Percentiles rank a stretch among this genome's conserved stretches.
phyloP scores from a whole-genome alignment of 108 stramenopile genomes.

The Cyclotella distinguenda region DNA sequence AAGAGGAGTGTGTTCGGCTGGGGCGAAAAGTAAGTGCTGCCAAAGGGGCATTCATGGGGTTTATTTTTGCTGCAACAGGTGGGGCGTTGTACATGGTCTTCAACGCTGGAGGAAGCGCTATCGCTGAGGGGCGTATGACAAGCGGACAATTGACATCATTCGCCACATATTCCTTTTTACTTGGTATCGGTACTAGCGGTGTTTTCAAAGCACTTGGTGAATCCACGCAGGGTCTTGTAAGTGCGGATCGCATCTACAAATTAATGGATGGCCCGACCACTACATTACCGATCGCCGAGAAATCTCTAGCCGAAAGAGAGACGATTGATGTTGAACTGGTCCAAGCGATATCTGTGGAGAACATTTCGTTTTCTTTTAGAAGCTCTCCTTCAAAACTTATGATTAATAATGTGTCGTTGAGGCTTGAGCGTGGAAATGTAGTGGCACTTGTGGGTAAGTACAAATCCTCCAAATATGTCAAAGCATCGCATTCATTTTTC shows the following conservation, averaged over 20 bases:
- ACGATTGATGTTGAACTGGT: constrained; percentile 26
- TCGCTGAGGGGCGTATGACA: constrained; percentile 68
- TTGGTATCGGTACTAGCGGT: constrained; percentile 84
- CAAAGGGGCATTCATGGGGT: constrained; percentile 82
- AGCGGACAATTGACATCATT: constrained; percentile 74
- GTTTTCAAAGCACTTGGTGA: constrained; percentile 68
- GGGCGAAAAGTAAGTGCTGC: constrained; percentile 57
- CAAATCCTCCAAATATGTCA: no score
- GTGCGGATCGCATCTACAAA: constrained; percentile 61
- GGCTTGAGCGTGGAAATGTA: constrained; percentile 72
- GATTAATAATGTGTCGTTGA: constrained; percentile 69
- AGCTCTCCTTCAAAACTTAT: constrained; percentile 49
- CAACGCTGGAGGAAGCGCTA: constrained; percentile 68
- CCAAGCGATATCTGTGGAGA: constrained; percentile 55
- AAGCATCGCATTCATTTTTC: background rate
- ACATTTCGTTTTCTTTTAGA: constrained; percentile 69
- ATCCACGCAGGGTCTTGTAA: constrained; percentile 59
- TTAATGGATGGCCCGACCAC: constrained; percentile 37
- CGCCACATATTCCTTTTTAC: constrained; percentile 83
- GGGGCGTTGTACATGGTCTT: constrained; percentile 74
- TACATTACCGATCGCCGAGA: background rate
- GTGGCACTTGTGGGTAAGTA: constrained; percentile 84
- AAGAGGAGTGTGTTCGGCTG: constrained; percentile 54
- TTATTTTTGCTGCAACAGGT: constrained; percentile 76
- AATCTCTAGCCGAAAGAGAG: background rate